Evolutionary conservation across 2,329 filamentous ascomycete species (phyloP), one percentile per base, ranked within the genome.

Genomic region (Colletotrichum sansevieriae): DNA sequence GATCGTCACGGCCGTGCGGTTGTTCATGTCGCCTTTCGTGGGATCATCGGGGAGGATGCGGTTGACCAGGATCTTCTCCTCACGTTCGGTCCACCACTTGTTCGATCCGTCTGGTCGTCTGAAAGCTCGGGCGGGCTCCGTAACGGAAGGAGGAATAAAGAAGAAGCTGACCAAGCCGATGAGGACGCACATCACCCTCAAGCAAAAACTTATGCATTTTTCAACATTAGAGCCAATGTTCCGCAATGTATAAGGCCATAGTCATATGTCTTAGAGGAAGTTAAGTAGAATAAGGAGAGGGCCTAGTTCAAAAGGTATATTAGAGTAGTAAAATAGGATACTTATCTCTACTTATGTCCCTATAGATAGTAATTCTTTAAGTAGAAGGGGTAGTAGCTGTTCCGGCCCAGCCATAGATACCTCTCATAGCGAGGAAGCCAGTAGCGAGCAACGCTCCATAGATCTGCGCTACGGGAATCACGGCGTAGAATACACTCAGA

Each of bases 401-500:
- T 85, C 86, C 86, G 0, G 83, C 76, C n/a, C 80, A 77, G 3
- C 83, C 85, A n/a, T 72, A 74, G 3, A 83, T 75, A 2, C 85
- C 86, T 39, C 82, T 75, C 78, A 88, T 83, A 47, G 84, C 78
- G 3, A 88, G 77, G 8, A 85, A 78, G 1, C 77, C 81, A 0
- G 80, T 80, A 4, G 82, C 83, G 4, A 84, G 66, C 0, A 84
- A 75, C 13, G 87, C 85, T 0, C 86, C 83, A 20, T 83, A 79
- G 39, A 83, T 78, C 71, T 76, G 73, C 2, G 78, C 78, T 29
- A 82, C 71, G 59, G 81, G 83, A n/a, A 84, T 77, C 1, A 82
- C 83, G 0, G 81, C 82, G 91, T 91, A 94, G 77, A 93, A 93
- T 73, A 84, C 90, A 47, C 88, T 88, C 4, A 94, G 81, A 0